These are phyloP conservation scores for Pseudevernia furfuracea DNA, from an alignment of 495 filamentous ascomycete genomes.

Conservation along the genomic window DNA sequence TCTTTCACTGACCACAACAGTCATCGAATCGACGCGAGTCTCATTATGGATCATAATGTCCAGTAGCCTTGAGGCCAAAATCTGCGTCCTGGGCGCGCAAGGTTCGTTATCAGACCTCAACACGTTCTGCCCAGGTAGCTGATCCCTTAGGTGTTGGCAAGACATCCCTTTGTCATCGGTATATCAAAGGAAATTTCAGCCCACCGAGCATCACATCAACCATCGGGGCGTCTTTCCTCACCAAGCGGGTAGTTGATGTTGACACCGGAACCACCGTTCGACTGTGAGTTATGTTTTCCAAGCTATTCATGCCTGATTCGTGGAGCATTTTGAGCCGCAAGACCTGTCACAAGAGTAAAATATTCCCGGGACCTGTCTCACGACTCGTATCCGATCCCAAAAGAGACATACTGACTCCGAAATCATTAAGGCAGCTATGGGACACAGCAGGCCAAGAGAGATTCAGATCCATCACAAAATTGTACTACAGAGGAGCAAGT, in stretches of 20 bases:
- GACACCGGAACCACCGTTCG: slow-evolving; percentile 72
- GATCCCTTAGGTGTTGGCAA: slow-evolving; percentile 71
- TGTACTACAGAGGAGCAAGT: slow-evolving; percentile 94
- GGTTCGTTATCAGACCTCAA: slow-evolving; percentile 31
- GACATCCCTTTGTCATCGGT: slow-evolving; percentile 83
- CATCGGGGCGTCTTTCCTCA: slow-evolving; percentile 88
- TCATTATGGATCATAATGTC: slow-evolving; percentile 41
- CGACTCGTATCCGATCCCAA: no score
- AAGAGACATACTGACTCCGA: no score
- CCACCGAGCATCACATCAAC: slow-evolving; percentile 62
- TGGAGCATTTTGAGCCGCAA: no score
- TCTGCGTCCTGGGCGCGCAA: slow-evolving; percentile 82
- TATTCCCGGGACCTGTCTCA: no score
- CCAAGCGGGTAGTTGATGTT: slow-evolving; percentile 81
- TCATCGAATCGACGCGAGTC: background rate
- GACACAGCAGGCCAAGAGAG: slow-evolving; percentile 93
- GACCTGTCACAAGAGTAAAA: no score
- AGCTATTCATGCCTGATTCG: no score
- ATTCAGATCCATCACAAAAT: slow-evolving; percentile 82
- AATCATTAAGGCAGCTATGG: slow-evolving; percentile 59
- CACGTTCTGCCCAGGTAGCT: slow-evolving; percentile 17
- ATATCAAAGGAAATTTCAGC: slow-evolving; percentile 70
- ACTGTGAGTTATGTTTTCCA: slow-evolving; percentile 31
- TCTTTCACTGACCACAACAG: background rate
- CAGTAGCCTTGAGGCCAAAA: slow-evolving; percentile 80